phyloP scores from a whole-genome alignment of 2,329 filamentous ascomycete species.

The Trichophyton mentagrophytes region DNA sequence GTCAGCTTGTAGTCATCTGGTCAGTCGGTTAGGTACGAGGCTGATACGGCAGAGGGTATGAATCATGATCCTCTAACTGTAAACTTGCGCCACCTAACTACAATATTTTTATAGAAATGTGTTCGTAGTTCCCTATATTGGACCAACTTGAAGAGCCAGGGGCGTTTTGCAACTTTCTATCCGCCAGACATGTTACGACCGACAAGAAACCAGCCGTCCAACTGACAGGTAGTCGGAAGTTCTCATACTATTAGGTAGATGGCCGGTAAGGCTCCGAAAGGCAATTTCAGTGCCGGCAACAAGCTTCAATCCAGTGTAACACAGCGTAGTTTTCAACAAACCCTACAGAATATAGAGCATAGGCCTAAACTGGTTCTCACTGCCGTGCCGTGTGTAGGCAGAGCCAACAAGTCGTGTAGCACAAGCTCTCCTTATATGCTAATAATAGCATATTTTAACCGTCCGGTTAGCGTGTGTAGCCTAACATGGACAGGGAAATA shows the following conservation, averaged over 20 bases:
- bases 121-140: no score
- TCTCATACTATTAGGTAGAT: neutral
- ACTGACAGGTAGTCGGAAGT: neutral
- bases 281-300: neutral
- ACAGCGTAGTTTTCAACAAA: neutral
- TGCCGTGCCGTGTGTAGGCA: neutral
- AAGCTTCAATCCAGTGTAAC: neutral
- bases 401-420: neutral
- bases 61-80: no score
- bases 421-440: slow-evolving; percentile 6
- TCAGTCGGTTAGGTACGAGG: no score
- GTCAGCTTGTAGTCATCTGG: no score
- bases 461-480: neutral
- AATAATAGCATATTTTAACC: slow-evolving; percentile 3
- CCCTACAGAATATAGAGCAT: neutral
- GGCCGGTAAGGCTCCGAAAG: neutral
- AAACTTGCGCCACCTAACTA: no score
- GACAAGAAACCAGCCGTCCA: neutral
- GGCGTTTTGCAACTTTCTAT: no score
- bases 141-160: no score
- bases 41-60: no score
- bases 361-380: neutral
- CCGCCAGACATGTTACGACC: neutral
- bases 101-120: no score
- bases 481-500: neutral